These are phyloP conservation scores for Triticum aestivum DNA, from an alignment of 176 grass and related monocot species.

Conservation along the genomic window IWGSC_CS_RefSeq_v2.1 NC_057799.1:639701608-639702107, in stretches of 20 bases:
- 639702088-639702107: slow-evolving; percentile 81
- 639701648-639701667: background rate
- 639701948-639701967: slow-evolving; percentile 84
- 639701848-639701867: slow-evolving; percentile 90
- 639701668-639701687: background rate
- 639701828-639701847: slow-evolving; percentile 92
- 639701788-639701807: slow-evolving; percentile 80
- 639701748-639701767: slow-evolving; percentile 94
- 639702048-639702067: slow-evolving; percentile 93
- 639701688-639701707: background rate
- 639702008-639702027: slow-evolving; percentile 99
- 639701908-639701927: slow-evolving; percentile 83
- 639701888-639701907: slow-evolving; percentile 92
- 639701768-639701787: slow-evolving; percentile 91
- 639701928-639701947: slow-evolving; percentile 91
- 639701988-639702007: slow-evolving; percentile 92
- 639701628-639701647: slow-evolving; percentile 25
- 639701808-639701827: slow-evolving; percentile 96
- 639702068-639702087: slow-evolving; percentile 98
- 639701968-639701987: slow-evolving; percentile 87
- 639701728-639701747: slow-evolving; percentile 75
- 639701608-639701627: slow-evolving; percentile 95
- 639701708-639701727: slow-evolving; percentile 6
- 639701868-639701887: slow-evolving; percentile 91
- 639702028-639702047: slow-evolving; percentile 69